Conservation (phyloP, 331 rosid genomes). For the Cydonia oblonga region DNA sequence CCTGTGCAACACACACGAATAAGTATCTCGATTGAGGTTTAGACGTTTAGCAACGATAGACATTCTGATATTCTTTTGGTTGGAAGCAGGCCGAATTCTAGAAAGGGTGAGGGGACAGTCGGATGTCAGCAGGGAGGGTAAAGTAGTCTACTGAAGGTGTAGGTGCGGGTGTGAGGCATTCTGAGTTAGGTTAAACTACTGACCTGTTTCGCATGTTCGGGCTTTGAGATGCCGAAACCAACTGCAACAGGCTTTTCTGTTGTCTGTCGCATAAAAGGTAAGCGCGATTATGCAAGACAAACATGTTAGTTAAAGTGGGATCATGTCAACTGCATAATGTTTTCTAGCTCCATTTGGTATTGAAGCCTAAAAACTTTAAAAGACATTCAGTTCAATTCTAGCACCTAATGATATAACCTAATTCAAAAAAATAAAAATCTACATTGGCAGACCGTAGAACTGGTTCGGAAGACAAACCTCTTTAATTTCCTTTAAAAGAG, state of each 20-base stretch:
- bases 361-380: not conserved
- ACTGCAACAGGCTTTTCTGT: slow-evolving; percentile 82
- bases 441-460: not conserved
- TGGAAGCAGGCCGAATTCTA: not conserved
- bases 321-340: not conserved
- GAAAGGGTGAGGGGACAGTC: not conserved
- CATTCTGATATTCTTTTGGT: not conserved
- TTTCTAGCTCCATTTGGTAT: not conserved
- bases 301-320: not conserved
- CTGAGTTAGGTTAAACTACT: not conserved
- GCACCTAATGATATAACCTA: not conserved
- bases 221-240: slow-evolving; percentile 87
- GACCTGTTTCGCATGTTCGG: slow-evolving; percentile 84
- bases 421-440: not conserved
- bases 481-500: slow-evolving; percentile 63
- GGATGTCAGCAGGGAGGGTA: not conserved
- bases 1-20: slow-evolving; percentile 25
- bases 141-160: not conserved
- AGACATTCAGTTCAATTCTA: not conserved
- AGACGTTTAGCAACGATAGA: not conserved
- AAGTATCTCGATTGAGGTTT: not conserved
- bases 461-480: slow-evolving; percentile 43
- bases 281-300: not conserved
- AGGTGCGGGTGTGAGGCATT: not conserved
- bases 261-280: slow-evolving; percentile 27